Base-by-base conservation (phyloP, 805 yeast genomes). In the Lachancea lanzarotensis region DNA sequence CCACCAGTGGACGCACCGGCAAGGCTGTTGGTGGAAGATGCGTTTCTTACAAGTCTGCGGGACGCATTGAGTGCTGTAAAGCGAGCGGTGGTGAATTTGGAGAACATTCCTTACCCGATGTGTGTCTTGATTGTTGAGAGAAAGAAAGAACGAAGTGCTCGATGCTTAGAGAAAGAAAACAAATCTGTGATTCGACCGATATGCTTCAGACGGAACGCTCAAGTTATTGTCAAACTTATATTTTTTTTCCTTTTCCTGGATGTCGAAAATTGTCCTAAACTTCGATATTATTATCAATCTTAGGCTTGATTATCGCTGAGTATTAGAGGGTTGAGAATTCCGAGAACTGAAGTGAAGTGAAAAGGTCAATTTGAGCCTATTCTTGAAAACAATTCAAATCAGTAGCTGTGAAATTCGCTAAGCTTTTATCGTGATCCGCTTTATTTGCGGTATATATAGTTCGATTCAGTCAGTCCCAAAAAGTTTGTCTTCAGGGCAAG, bases 1-100 rank as follows among this genome's bases (percentile, higher is more conserved):
- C 60, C 53, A 35, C 73, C 74, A 5, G 59, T 49, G n/a, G 49
- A 44, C 3, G 52, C 46, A 31, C 45, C 45, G 13, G 41, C 47
- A 15, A 40, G 51, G 15, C 51, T 35, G 20, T 48, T 22, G n/a
- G 52, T 43, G 18, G 35, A 29, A n/a, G 45, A 30, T 29, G 34
- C 38, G 35, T 49, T 32, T 42, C 59, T 53, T n/a, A 47, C 40
- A 29, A 55, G 35, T 36, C 53, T 47, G 31, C 45, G 45, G 33
- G 49, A 46, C n/a, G 56, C 53, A 41, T 29, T 35, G 44, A 34
- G 44, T 39, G 44, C 44, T 11, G 44, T 30, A 20, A 18, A 25
- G 13, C 37, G 43, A 13, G 36, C 43, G 9, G 30, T 33, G 37
- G 32, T 40, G 22, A 40, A 32, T 2, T 40, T 25, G 10, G 43